phyloP scores from a whole-genome alignment of 176 grass and related monocot species.

The Avena insularis region DNA sequence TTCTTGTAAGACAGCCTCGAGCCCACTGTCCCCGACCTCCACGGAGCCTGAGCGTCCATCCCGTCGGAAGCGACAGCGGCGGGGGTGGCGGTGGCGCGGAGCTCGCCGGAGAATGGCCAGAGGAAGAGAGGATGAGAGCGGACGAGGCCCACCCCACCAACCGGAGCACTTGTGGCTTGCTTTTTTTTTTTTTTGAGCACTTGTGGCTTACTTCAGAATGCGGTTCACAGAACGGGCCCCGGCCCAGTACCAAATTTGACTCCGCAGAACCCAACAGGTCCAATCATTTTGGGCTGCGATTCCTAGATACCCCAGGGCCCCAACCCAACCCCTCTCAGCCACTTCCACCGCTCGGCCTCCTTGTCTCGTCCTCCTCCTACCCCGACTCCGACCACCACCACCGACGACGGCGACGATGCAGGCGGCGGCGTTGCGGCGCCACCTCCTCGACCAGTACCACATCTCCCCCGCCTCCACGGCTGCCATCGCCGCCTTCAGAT shows the following conservation, averaged over 20 bases:
- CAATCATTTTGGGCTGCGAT: background rate
- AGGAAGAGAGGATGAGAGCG: background rate
- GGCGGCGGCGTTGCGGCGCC: conserved; percentile 52
- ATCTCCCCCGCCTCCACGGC: conserved; percentile 41
- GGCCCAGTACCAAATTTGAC: background rate
- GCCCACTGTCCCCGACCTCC: conserved; percentile 30
- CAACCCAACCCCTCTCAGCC: background rate
- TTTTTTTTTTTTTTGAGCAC: background rate
- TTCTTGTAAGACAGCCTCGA: conserved; percentile 64
- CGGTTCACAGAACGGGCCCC: background rate
- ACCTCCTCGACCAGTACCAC: conserved; percentile 51
- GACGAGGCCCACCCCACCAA: conserved; percentile 32
- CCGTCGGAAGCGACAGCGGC: background rate
- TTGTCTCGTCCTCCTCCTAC: background rate
- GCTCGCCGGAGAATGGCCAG: conserved; percentile 34
- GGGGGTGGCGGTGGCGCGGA: background rate
- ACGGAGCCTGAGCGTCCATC: conserved; percentile 56
- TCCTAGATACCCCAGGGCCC: background rate
- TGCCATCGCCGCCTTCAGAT: conserved; percentile 53
- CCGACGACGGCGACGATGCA: conserved; percentile 53
- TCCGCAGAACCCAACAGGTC: too few species aligned
- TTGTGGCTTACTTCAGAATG: background rate
- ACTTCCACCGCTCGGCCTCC: conserved; percentile 16
- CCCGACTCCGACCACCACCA: conserved; percentile 16
- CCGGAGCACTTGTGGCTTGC: background rate